phyloP scores from a whole-genome alignment of 352 stramenopile genomes.

The Globisporangium cederbergense region DNA sequence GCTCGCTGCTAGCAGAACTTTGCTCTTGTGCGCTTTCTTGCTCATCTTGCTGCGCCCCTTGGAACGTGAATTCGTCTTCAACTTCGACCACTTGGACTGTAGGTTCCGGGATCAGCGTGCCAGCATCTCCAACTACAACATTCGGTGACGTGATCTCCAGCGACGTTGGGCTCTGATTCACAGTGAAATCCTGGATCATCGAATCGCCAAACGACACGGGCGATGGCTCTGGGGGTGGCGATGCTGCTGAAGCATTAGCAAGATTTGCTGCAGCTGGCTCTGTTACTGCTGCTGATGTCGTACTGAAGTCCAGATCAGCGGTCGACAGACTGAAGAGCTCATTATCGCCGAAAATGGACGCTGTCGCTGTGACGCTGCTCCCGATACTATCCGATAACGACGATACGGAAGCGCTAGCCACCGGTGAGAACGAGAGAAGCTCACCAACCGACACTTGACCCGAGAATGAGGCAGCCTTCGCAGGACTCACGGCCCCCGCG shows the following conservation, averaged over 20 bases:
- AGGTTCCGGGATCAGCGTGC: not conserved
- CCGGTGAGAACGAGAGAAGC: slow-evolving; percentile 64
- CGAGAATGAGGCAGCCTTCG: slow-evolving; percentile 17
- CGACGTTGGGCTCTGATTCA: not conserved
- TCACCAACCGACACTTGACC: slow-evolving; percentile 24
- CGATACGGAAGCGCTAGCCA: slow-evolving; percentile 18
- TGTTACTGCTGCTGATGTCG: not conserved
- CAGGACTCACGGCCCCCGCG: not conserved
- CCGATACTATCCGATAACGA: slow-evolving; percentile 29
- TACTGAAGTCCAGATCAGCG: slow-evolving; percentile 8
- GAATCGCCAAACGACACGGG: slow-evolving; percentile 1
- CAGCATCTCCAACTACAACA: not conserved
- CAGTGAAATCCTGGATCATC: slow-evolving; percentile 6
- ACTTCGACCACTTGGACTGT: not conserved
- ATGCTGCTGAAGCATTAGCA: not conserved
- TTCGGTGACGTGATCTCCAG: not conserved
- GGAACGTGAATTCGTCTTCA: not conserved
- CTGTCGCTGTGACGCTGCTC: slow-evolving; percentile 12
- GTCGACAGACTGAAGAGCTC: slow-evolving; percentile 30
- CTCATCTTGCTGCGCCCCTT: not conserved
- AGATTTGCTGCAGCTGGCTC: not conserved
- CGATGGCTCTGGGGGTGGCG: not conserved
- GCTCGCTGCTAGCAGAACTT: not conserved
- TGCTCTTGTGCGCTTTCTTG: not conserved
- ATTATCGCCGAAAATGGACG: slow-evolving; percentile 24